A percentile compares a stretch with the other conserved stretches of the same genome.
These are phyloP conservation scores for Xerocomus nothofagi DNA, from an alignment of 1,284 basidiomycete species.

Conservation along the genomic window DNA sequence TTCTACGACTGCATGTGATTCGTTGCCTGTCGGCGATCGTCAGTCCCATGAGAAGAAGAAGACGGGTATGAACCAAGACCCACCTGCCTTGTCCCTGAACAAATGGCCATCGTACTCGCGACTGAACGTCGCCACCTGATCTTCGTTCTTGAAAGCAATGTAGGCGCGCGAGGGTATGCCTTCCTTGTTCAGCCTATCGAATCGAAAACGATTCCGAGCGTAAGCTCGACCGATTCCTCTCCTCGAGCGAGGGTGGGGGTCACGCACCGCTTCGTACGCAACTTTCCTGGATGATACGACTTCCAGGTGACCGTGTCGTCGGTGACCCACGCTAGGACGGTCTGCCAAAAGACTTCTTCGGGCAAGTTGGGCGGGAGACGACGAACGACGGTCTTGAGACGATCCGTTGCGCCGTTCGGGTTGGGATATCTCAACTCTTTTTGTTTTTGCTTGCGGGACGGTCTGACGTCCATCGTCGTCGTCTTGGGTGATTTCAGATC, in stretches of 20 bases:
- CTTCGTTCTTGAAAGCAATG: conserved; percentile 81
- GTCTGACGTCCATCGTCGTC: conserved; percentile 22
- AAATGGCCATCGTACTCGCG: conserved; percentile 88
- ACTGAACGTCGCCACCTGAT: conserved; percentile 75
- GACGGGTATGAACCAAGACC: neutral
- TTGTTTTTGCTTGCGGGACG: conserved; percentile 17
- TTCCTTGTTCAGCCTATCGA: conserved; percentile 74
- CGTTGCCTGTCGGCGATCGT: conserved; percentile 63
- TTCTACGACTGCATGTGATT: conserved; percentile 88
- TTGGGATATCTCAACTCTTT: conserved; percentile 18
- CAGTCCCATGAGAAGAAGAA: too few species aligned
- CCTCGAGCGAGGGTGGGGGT: too few species aligned
- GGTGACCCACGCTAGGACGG: conserved; percentile 81
- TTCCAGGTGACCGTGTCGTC: conserved; percentile 74
- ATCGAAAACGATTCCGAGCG: too few species aligned
- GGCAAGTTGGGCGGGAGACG: conserved; percentile 91
- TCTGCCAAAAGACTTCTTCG: conserved; percentile 91
- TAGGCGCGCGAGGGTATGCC: conserved; percentile 88
- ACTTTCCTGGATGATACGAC: conserved; percentile 66
- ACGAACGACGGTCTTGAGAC: conserved; percentile 88
- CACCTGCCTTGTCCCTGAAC: conserved; percentile 90
- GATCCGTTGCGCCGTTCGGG: conserved; percentile 41
- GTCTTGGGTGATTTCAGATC: conserved; percentile 4
- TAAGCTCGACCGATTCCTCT: too few species aligned
- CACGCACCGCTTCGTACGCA: conserved; percentile 66